Conservation (phyloP, 2,329 filamentous ascomycete genomes). For the Penicillium vulpinum region DNA sequence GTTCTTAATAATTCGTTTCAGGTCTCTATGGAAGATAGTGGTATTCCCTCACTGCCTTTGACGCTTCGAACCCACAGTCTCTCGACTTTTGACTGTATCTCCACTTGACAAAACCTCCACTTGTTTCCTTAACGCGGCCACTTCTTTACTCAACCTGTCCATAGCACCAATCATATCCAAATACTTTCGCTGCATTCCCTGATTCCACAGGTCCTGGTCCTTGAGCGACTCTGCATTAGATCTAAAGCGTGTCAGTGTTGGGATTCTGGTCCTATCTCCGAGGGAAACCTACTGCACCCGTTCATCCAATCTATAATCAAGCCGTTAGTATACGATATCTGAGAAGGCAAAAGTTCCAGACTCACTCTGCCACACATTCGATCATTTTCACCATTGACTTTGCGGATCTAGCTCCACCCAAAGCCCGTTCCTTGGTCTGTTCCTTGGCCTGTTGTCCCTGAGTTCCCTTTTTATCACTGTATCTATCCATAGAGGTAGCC, state of each 20-base stretch:
- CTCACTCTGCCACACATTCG: neutral
- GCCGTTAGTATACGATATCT: neutral
- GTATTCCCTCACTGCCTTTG: too few relatives aligned
- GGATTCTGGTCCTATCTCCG: neutral
- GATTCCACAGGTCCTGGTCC: neutral
- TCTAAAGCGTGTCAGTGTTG: neutral
- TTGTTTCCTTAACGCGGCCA: neutral
- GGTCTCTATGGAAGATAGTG: too few relatives aligned
- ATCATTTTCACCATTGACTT: neutral
- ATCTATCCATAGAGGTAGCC: neutral
- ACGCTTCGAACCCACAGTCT: too few relatives aligned
- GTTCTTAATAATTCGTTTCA: too few relatives aligned
- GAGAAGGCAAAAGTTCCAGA: too few relatives aligned
- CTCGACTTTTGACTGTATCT: too few relatives aligned
- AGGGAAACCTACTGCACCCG: neutral
- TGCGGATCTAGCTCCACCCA: too few relatives aligned
- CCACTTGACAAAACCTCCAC: neutral
- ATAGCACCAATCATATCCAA: neutral
- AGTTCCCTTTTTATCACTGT: neutral
- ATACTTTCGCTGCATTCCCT: neutral
- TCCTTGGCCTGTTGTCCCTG: too few relatives aligned
- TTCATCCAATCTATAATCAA: neutral
- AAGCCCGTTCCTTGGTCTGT: too few relatives aligned
- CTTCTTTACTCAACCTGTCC: neutral
- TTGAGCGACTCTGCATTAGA: neutral